A percentile compares a stretch with the other conserved stretches of the same genome.
Evolutionary conservation across 371 early-diverging fungal species (phyloP).

Genomic region (Lichtheimia hyalospora): DNA sequence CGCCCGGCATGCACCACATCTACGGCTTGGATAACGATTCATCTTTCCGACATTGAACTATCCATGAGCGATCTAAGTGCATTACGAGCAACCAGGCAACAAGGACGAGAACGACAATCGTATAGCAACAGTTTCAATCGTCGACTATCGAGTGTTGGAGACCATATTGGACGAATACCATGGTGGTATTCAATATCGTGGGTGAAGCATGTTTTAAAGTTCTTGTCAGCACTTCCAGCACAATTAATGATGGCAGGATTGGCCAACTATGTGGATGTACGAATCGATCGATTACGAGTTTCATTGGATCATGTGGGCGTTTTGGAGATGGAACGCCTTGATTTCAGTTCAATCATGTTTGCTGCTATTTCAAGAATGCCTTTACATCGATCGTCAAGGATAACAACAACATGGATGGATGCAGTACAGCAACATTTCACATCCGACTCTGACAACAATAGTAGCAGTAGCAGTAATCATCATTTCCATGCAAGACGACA

Average conservation of each 20-base stretch:
- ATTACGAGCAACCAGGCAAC: slow-evolving; percentile 5
- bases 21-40: slow-evolving; percentile 37
- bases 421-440: background rate
- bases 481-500: slow-evolving; percentile 30
- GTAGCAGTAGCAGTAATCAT: background rate
- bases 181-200: slow-evolving; percentile 52
- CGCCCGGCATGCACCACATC: slow-evolving; percentile 23
- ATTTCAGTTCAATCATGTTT: slow-evolving; percentile 40
- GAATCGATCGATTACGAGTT: slow-evolving; percentile 21
- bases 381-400: slow-evolving; percentile 11
- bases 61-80: slow-evolving; percentile 23
- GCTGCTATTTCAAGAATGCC: slow-evolving; percentile 22
- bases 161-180: slow-evolving; percentile 32
- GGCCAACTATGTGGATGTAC: slow-evolving; percentile 49
- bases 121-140: slow-evolving; percentile 15
- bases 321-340: slow-evolving; percentile 24
- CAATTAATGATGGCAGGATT: slow-evolving; percentile 51
- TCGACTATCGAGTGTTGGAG: slow-evolving; percentile 30
- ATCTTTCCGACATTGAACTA: slow-evolving; percentile 26
- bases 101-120: background rate
- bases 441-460: background rate
- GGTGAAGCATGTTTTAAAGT: slow-evolving; percentile 40
- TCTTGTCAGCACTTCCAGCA: slow-evolving; percentile 46
- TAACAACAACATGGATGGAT: slow-evolving; percentile 1
- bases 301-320: slow-evolving; percentile 18